These are phyloP conservation scores for Hypoxylon sp. DNA, from an alignment of 2,329 filamentous ascomycete species.

Conservation along the genomic window DNA sequence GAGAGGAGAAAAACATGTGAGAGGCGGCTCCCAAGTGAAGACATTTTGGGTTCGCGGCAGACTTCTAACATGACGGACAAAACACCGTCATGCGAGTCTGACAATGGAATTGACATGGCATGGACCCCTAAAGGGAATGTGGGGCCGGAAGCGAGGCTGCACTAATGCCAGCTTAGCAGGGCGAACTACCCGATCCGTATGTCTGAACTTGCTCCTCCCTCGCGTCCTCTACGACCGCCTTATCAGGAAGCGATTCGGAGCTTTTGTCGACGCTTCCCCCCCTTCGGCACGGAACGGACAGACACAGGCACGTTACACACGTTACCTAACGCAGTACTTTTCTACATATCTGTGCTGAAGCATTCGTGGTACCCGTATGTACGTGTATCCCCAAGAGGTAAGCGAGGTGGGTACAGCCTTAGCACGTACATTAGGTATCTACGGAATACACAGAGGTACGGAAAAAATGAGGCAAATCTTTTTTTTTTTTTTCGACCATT, in stretches of 20 bases:
- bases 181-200: background rate
- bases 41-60: too few relatives aligned
- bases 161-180: background rate
- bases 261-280: background rate
- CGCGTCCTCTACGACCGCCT: background rate
- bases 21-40: too few relatives aligned
- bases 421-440: too few relatives aligned
- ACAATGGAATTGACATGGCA: slow-evolving; percentile 6
- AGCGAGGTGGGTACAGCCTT: too few relatives aligned
- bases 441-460: too few relatives aligned
- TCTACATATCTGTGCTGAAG: background rate
- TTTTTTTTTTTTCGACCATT: too few relatives aligned
- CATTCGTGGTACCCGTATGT: too few relatives aligned
- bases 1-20: background rate
- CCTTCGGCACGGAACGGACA: background rate
- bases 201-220: background rate
- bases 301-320: background rate
- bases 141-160: slow-evolving; percentile 17
- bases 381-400: too few relatives aligned
- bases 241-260: background rate
- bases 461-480: too few relatives aligned
- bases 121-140: background rate
- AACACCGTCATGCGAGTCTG: slow-evolving; percentile 9
- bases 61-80: background rate
- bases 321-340: too few relatives aligned